Base-by-base conservation (phyloP, 1,284 basidiomycete species). In the Ceratobasidium papillatum region DNA sequence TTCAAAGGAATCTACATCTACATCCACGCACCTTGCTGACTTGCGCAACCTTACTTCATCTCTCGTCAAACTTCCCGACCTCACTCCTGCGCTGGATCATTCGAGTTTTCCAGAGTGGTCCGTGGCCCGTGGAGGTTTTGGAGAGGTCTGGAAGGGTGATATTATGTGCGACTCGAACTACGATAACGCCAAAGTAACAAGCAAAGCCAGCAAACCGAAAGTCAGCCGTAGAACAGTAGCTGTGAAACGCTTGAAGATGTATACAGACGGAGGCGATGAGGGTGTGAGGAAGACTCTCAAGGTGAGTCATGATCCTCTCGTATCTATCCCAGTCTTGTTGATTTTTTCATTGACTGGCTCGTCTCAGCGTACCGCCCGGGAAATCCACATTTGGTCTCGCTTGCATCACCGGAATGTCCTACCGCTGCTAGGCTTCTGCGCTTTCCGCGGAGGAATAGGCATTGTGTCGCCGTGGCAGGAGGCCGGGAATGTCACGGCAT, bases 401-500 rank as follows among this genome's bases (percentile, higher is more conserved):
- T 36, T 68, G n/a, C 30, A 36, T 7, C 65, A 68, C 22, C 32
- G 30, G 1, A 68, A 68, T 30, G 36, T 68, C 32, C 22, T 68
- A n/a, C 65, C 65, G 36, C 65, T 68, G 19, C 51, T 68, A 1
- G 65, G 65, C 3, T 38, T 49, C 7, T 68, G 65, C 36, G 19
- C 65, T 22, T 68, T 68, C 51, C 49, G 65, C 38, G 65, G 65
- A 27, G 65, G 65, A 43, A 43, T 68, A 8, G 65, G 65, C n/a
- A 41, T 68, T 25, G 65, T 68, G 3, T 68, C 65, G 3, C 47
- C 47, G 22, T 68, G 65, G 65, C 65, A 68, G 30, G 65, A 56
- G 25, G 49, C 47, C 30, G 65, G 65, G 7, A 54, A 68, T 25
- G 65, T 34, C 3, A 56, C 51, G 49, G 49, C 49, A 3, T 68